Percentiles rank a stretch among this genome's conserved stretches.
Conservation (phyloP, 345 rosid genomes). For the Durio zibethinus region DNA sequence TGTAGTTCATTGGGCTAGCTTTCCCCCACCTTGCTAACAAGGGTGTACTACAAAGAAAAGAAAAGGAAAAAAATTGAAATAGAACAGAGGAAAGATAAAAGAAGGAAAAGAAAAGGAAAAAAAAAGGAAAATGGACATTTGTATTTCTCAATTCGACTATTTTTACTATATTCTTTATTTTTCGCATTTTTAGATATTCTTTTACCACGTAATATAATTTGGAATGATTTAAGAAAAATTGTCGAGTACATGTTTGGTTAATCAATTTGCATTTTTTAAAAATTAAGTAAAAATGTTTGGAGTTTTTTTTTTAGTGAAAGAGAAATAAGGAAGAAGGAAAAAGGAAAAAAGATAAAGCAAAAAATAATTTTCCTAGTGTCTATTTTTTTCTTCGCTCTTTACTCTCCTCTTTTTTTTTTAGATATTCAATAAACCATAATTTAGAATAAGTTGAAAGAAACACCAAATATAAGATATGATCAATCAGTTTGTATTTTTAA, state of each 20-base stretch:
- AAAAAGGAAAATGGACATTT: neutral
- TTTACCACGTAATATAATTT: neutral
- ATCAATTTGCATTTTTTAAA: too few species aligned
- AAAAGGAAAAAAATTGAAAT: too few species aligned
- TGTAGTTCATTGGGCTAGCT: too few species aligned
- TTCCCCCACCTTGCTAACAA: too few species aligned
- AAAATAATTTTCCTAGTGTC: neutral
- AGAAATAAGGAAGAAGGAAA: neutral
- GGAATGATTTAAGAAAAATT: neutral
- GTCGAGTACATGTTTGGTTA: neutral
- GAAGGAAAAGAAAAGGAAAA: too few species aligned
- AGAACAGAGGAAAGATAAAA: too few species aligned
- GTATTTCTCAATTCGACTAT: neutral
- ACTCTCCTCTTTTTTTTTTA: neutral
- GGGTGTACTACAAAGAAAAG: neutral
- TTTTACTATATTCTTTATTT: neutral
- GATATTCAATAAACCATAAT: neutral
- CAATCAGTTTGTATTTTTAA: neutral
- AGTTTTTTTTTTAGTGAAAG: neutral
- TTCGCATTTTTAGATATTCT: neutral
- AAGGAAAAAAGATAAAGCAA: neutral
- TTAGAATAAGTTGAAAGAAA: neutral
- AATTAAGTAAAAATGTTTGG: neutral
- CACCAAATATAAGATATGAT: neutral
- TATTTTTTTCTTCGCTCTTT: neutral